phyloP scores from a whole-genome alignment of 345 rosid genomes.

The Eutrema heterophyllum region DNA sequence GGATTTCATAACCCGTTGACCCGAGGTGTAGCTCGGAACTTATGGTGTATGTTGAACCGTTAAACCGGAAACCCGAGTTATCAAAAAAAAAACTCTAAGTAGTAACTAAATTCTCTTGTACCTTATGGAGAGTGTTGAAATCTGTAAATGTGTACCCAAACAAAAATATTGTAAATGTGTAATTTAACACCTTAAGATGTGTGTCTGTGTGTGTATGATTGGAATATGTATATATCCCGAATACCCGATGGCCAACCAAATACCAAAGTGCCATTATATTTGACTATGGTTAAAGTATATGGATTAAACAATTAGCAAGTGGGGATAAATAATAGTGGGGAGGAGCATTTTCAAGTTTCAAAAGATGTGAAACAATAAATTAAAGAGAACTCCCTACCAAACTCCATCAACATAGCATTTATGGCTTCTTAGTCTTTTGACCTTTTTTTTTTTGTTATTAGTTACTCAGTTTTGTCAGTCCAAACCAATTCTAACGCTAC shows the following conservation, averaged over 20 bases:
- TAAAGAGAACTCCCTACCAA: conserved; percentile 22
- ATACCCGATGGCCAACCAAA: not conserved
- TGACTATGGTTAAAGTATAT: not conserved
- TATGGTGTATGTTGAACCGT: too few species aligned
- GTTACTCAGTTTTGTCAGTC: conserved; percentile 21
- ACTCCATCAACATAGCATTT: conserved; percentile 24
- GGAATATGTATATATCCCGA: not conserved
- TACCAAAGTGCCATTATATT: not conserved
- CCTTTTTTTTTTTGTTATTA: not conserved
- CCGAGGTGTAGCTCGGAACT: too few species aligned
- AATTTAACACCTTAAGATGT: not conserved
- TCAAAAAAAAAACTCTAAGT: too few species aligned
- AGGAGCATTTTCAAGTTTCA: conserved; percentile 8
- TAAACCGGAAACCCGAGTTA: too few species aligned
- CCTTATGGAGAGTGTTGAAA: too few species aligned
- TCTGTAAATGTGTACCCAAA: not conserved
- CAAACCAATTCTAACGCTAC: conserved; percentile 20
- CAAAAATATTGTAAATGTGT: not conserved
- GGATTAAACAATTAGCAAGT: not conserved
- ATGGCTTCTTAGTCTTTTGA: conserved; percentile 22
- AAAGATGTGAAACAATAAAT: conserved; percentile 2
- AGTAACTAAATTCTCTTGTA: too few species aligned
- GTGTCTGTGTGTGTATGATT: too few species aligned
- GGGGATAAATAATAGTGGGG: conserved; percentile 1
- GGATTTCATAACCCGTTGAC: too few species aligned